These are phyloP conservation scores for Hypoxylon sp. DNA, from an alignment of 2,329 filamentous ascomycete genomes.

Conservation along the genomic window DNA sequence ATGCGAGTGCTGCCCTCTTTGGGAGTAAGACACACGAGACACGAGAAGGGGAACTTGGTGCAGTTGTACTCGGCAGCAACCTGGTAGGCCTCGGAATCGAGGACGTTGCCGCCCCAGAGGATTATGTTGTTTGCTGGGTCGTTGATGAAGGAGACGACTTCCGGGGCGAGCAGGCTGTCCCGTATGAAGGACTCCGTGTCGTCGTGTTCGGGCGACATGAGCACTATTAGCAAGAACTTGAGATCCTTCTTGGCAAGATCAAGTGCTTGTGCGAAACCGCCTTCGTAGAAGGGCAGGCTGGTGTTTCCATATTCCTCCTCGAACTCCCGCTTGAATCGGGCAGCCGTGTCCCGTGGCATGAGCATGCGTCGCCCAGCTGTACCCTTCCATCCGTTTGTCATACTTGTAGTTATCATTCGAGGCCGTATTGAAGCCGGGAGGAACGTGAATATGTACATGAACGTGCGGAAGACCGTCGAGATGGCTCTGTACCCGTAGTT, in stretches of 20 bases:
- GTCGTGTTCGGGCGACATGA: conserved; percentile 94
- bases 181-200: conserved; percentile 86
- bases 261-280: conserved; percentile 90
- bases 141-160: conserved; percentile 80
- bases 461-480: conserved; percentile 75
- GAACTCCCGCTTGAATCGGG: conserved; percentile 91
- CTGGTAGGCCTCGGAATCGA: conserved; percentile 94
- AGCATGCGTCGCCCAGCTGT: conserved; percentile 80
- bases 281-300: conserved; percentile 83
- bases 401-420: conserved; percentile 66
- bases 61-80: conserved; percentile 88
- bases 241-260: conserved; percentile 91
- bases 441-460: conserved; percentile 85
- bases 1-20: conserved; percentile 87
- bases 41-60: conserved; percentile 93
- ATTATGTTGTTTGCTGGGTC: conserved; percentile 83
- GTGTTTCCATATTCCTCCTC: conserved; percentile 89
- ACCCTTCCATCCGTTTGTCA: conserved; percentile 66
- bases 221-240: conserved; percentile 89
- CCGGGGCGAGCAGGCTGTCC: conserved; percentile 82
- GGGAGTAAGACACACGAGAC: conserved; percentile 87
- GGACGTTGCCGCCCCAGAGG: conserved; percentile 92
- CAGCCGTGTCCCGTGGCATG: conserved; percentile 87
- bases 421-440: conserved; percentile 76
- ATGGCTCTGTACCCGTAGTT: conserved; percentile 80